phyloP scores from a whole-genome alignment of 2,329 filamentous ascomycete genomes.

The Didymella glomerata region DNA sequence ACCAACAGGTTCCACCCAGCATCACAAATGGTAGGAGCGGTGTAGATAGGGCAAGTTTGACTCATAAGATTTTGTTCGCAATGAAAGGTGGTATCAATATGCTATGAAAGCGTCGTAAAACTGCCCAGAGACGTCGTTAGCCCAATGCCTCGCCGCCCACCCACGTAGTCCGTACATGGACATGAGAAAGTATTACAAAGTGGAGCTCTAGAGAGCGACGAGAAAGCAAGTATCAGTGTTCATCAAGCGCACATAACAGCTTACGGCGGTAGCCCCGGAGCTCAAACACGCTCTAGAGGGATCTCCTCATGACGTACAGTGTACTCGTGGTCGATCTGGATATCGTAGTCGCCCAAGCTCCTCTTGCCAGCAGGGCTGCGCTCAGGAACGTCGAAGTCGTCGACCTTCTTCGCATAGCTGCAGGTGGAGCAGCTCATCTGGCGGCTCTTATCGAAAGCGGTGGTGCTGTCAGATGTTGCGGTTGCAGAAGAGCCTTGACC shows the following conservation, averaged over 20 bases:
- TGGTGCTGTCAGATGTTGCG: conserved; percentile 21
- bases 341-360: conserved; percentile 23
- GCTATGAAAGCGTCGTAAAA: background rate
- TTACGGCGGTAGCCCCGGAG: background rate
- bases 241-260: background rate
- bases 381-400: conserved; percentile 26
- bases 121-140: background rate
- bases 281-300: conserved; percentile 16
- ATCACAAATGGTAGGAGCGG: background rate
- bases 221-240: background rate
- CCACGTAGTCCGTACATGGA: background rate
- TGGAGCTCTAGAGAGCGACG: background rate
- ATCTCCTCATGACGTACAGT: conserved; percentile 27
- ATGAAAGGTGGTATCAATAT: conserved; percentile 4
- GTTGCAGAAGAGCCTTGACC: conserved; percentile 24
- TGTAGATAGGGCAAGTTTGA: background rate
- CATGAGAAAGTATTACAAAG: conserved; percentile 7
- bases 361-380: conserved; percentile 18
- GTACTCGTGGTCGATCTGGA: conserved; percentile 38
- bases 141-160: background rate
- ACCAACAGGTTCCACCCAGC: background rate
- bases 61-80: background rate
- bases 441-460: conserved; percentile 29
- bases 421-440: conserved; percentile 27
- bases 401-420: conserved; percentile 28